Evolutionary conservation across 2,329 filamentous ascomycete species (phyloP), one percentile per base, ranked within the genome.

Genomic region (Cordyceps tenuipes): DNA sequence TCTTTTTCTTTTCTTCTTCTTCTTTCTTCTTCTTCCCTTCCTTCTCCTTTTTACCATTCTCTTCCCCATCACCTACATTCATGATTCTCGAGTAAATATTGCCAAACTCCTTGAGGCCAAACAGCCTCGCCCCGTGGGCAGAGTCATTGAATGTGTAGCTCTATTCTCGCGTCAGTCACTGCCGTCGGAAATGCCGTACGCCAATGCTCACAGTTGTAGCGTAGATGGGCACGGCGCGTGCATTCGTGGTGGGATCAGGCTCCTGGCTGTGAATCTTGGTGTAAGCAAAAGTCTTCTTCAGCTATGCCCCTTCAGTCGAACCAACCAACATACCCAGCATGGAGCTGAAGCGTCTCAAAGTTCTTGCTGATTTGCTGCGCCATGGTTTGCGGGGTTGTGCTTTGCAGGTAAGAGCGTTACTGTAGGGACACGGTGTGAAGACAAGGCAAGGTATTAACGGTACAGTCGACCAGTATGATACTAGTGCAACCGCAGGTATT

Each of bases 21-120:
- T 29, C 7, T 29, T 29, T 29, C 7, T 6, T 29, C 7, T 29
- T 29, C 43, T 49, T 57, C 12, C 29, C 15, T 50, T 6, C 1
- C 7, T 29, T 29, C 4, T 23, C 23, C 23, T 23, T 23, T 23
- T 29, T 29, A 5, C 7, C 7, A 7, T 29, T 29, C 43, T 4
- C 46, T 23, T 26, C 13, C 7, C 7, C 7, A 7, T 29, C 7
- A 75, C 83, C 70, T 70, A 91, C 89, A 76, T 97, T 97, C 88
- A 90, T 91, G 68, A 99, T 91, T 65, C 94, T 90, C 73, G 88
- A 94, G 82, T 99, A 99, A 74, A 97, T 96, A 77, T 97, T 97
- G 76, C 92, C 94, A 69, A 90, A 89, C 77, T 97, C 91, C 79
- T 97, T 95, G 74, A 99, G 89, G 71, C 91, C 90, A 72, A 99